Evolutionary conservation across 495 filamentous ascomycete species (phyloP).

Genomic region (Hypoxylon trugodes): DNA sequence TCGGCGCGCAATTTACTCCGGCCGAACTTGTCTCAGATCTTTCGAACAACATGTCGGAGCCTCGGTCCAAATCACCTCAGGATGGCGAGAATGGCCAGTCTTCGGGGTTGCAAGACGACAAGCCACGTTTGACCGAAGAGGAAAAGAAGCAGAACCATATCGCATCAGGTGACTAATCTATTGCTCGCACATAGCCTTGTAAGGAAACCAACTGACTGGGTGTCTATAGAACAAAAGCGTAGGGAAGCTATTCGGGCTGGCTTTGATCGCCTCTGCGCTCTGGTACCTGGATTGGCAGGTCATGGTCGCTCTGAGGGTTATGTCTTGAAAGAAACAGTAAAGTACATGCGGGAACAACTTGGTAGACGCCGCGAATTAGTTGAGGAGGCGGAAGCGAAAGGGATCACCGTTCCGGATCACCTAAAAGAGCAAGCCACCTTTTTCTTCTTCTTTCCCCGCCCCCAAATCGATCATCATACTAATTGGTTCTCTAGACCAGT

Average conservation of each 20-base stretch:
- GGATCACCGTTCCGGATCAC: conserved; percentile 59
- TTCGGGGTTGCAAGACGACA: conserved; percentile 53
- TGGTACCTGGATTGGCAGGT: conserved; percentile 84
- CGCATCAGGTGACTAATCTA: conserved; percentile 60
- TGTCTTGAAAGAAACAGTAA: conserved; percentile 79
- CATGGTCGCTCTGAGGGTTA: conserved; percentile 86
- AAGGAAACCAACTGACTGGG: no score
- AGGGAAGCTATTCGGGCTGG: conserved; percentile 84
- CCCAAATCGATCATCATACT: conserved; percentile 6
- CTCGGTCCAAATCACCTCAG: conserved; percentile 41
- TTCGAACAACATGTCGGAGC: conserved; percentile 37
- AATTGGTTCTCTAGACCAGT: conserved; percentile 23
- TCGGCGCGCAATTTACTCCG: background rate
- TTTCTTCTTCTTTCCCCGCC: background rate
- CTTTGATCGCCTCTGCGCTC: conserved; percentile 83
- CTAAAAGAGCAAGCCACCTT: conserved; percentile 35
- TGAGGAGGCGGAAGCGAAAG: conserved; percentile 66
- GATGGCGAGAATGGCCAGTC: conserved; percentile 34
- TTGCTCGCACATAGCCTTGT: background rate
- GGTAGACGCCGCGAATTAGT: conserved; percentile 69
- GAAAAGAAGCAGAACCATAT: conserved; percentile 95
- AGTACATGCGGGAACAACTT: conserved; percentile 73
- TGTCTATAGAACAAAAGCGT: conserved; percentile 82
- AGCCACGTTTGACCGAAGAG: conserved; percentile 81
- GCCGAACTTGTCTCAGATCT: background rate